Conservation (phyloP, 129 eudicot species). For the Centrapalus pauciflorus region DNA sequence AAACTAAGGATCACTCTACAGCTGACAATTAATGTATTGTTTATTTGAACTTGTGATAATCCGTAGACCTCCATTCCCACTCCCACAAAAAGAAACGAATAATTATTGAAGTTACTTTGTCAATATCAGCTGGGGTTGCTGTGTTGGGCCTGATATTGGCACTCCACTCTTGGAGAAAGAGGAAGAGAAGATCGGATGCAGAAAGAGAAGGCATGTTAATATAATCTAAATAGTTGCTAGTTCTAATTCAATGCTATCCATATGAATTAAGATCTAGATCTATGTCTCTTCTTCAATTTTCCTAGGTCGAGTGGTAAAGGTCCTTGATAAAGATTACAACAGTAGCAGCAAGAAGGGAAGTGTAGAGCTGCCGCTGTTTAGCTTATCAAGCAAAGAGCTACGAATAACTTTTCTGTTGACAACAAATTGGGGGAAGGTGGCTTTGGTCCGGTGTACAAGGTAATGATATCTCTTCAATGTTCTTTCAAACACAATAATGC, state of each 20-base stretch:
- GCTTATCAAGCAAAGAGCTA: constrained; percentile 12
- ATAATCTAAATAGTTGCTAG: not conserved
- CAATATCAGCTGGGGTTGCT: not conserved
- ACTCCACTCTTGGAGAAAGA: not conserved
- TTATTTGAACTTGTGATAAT: not conserved
- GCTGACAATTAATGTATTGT: not conserved
- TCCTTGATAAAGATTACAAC: not conserved
- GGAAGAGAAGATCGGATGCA: constrained; percentile 8
- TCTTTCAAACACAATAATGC: no score
- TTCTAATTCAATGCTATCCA: not conserved
- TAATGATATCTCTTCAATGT: not conserved
- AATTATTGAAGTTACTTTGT: not conserved
- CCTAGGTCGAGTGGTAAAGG: not conserved
- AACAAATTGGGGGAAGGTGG: constrained; percentile 16
- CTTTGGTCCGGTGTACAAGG: constrained; percentile 21
- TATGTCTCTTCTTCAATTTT: not conserved
- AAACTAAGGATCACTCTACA: not conserved
- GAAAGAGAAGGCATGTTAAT: not conserved
- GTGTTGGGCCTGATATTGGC: constrained; percentile 11
- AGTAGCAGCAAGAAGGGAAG: not conserved
- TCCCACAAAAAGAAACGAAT: not conserved
- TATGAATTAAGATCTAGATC: not conserved
- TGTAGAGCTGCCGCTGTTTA: constrained; percentile 15
- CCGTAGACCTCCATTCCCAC: not conserved
- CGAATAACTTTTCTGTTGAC: constrained; percentile 10